These are phyloP conservation scores for Lichina pygmaea DNA, from an alignment of 495 filamentous ascomycete genomes.

Conservation along the genomic window DNA sequence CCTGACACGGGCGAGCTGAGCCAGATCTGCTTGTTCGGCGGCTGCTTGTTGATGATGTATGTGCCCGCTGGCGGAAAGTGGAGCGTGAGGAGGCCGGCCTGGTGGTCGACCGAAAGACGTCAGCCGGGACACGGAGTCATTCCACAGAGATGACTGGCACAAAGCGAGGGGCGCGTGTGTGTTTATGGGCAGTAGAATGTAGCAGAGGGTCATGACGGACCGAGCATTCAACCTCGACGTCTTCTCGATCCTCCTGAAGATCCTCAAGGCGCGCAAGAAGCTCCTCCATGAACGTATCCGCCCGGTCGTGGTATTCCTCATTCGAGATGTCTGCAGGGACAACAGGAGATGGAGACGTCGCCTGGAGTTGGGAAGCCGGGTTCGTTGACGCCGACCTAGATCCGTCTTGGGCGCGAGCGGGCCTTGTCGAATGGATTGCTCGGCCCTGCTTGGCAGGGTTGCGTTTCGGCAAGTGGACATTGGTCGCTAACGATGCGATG, in stretches of 20 bases:
- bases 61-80: conserved; percentile 33
- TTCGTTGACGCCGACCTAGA: too few relatives aligned
- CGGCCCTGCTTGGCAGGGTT: too few relatives aligned
- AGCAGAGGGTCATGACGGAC: conserved; percentile 11
- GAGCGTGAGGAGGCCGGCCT: conserved; percentile 71
- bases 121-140: conserved; percentile 1
- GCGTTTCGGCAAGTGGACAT: too few relatives aligned
- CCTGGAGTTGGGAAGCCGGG: too few relatives aligned
- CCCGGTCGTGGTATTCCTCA: conserved; percentile 20
- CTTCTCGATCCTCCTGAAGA: conserved; percentile 15
- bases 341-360: neutral
- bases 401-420: too few relatives aligned
- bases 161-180: neutral
- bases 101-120: neutral
- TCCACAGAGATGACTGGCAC: neutral
- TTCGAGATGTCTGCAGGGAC: neutral
- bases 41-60: conserved; percentile 93
- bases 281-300: conserved; percentile 22
- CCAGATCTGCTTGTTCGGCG: conserved; percentile 94
- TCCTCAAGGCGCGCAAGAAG: conserved; percentile 20
- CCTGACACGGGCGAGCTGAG: conserved; percentile 77
- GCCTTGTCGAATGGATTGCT: too few relatives aligned
- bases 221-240: conserved; percentile 29
- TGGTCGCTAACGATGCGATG: too few relatives aligned
- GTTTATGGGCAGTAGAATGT: neutral